Conservation (phyloP, 1,284 basidiomycete genomes). For the Irpex lacteus region DNA sequence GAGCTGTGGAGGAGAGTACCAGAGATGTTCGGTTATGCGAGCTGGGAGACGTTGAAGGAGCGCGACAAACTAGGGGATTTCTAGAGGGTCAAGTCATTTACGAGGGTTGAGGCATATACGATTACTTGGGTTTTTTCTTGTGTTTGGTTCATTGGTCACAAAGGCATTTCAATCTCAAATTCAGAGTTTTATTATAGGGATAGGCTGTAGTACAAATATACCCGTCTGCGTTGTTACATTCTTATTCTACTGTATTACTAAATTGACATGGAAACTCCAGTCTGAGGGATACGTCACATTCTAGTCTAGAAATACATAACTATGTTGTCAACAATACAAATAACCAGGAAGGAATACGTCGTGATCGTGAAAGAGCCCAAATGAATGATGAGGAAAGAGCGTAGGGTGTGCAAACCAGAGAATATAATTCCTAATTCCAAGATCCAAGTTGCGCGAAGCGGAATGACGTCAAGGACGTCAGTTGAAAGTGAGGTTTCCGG, state of each 20-base stretch:
- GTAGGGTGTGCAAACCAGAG: not conserved
- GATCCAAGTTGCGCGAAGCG: not conserved
- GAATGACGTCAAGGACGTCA: not conserved
- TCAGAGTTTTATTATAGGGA: not conserved
- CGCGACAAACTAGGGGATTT: not conserved
- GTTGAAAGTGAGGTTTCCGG: not conserved
- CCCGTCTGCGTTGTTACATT: not conserved
- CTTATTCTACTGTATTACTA: not conserved
- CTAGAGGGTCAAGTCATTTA: not conserved
- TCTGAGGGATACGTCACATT: not conserved
- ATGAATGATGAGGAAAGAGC: not conserved
- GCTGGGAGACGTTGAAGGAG: constrained; percentile 7
- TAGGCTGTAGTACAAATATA: not conserved
- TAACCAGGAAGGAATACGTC: not conserved
- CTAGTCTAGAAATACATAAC: too few relatives aligned
- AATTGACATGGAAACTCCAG: not conserved
- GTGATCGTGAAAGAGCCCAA: not conserved
- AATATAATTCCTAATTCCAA: not conserved
- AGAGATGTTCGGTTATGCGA: constrained; percentile 3
- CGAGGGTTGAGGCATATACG: not conserved
- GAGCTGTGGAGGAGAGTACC: constrained; percentile 3
- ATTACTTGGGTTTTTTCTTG: not conserved
- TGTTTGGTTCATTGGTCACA: too few relatives aligned
- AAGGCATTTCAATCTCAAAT: too few relatives aligned
- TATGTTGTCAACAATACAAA: not conserved